Conservation (phyloP, 805 yeast species). For the Kodamaea laetipori region DNA sequence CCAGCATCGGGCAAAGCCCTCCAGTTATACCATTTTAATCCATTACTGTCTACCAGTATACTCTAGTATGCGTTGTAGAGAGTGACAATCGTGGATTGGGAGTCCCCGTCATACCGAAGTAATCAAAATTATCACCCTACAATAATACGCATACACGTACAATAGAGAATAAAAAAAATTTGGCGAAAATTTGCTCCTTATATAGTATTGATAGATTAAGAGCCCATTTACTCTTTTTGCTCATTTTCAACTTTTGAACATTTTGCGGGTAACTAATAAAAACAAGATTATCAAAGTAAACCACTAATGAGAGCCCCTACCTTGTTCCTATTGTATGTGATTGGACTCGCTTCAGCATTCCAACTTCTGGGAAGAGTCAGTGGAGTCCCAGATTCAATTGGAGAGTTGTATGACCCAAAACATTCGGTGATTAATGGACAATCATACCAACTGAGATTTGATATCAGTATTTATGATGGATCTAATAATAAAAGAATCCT, state of each 20-base stretch:
- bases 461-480: slow-evolving; percentile 20
- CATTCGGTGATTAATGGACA: slow-evolving; percentile 33
- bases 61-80: slow-evolving; percentile 55
- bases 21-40: slow-evolving; percentile 43
- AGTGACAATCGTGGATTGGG: slow-evolving; percentile 40
- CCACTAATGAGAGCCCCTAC: background rate
- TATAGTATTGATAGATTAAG: slow-evolving; percentile 23
- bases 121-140: slow-evolving; percentile 45
- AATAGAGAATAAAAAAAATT: slow-evolving; percentile 32
- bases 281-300: no score
- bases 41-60: slow-evolving; percentile 47
- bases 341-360: slow-evolving; percentile 3
- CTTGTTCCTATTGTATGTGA: background rate
- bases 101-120: slow-evolving; percentile 15
- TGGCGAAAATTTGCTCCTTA: background rate
- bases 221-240: no score
- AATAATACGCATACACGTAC: slow-evolving; percentile 53
- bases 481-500: slow-evolving; percentile 21
- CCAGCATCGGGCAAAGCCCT: slow-evolving; percentile 22
- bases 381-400: slow-evolving; percentile 29
- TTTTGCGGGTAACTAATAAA: no score
- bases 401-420: slow-evolving; percentile 8
- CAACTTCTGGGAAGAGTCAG: slow-evolving; percentile 27
- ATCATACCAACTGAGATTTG: slow-evolving; percentile 36
- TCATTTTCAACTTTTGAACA: slow-evolving; percentile 17